Base-by-base conservation (phyloP, 2,329 filamentous ascomycete species). In the Trichoderma sp. region DNA sequence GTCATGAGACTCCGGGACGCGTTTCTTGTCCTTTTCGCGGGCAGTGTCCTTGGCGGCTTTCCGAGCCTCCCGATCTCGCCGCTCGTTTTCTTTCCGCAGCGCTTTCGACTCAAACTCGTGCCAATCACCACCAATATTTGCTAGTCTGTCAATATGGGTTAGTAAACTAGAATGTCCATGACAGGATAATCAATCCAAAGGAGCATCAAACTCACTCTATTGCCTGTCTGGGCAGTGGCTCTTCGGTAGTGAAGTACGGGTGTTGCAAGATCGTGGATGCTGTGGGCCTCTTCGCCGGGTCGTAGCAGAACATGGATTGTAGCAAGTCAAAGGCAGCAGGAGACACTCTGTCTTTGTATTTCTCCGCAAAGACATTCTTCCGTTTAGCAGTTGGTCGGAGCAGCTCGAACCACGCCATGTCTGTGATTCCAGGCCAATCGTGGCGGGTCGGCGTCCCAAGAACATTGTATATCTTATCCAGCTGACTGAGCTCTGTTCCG, bases 91-190 rank as follows among this genome's bases (percentile, higher is more conserved):
- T 76, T 96, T 96, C 36, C 96, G 88, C 30, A 97, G 86, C 18
- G 94, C 95, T 83, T 99, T 99, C 71, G 94, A 97, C 83, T 99
- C 96, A 78, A 98, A 97, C 80, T 99, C 96, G 79, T 99, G 96
- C 96, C 96, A 99, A 77, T 99, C 96, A 26, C 96, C 96, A 76
- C 96, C 90, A 34, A 99, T 87, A 63, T 91, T 85, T 73, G 91
- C 90, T 64, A 99, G 87, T 78, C 92, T 93, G 74, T 11, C 30
- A 32, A 7, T 39, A 69, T 57, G 39, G 69, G 60, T 24, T 12
- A 30, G 67, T 77, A 73, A 75, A 78, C 8, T 6, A 30, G 26
- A 6, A 39, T 3, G 3, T 43, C 15, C 2, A 32, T 15, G 84
- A 73, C 34, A 39, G 28, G 14, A 34, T 56, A 34, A 24, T 47